phyloP scores from a whole-genome alignment of 805 yeast genomes.

The Blastobotrys terrestris region DNA sequence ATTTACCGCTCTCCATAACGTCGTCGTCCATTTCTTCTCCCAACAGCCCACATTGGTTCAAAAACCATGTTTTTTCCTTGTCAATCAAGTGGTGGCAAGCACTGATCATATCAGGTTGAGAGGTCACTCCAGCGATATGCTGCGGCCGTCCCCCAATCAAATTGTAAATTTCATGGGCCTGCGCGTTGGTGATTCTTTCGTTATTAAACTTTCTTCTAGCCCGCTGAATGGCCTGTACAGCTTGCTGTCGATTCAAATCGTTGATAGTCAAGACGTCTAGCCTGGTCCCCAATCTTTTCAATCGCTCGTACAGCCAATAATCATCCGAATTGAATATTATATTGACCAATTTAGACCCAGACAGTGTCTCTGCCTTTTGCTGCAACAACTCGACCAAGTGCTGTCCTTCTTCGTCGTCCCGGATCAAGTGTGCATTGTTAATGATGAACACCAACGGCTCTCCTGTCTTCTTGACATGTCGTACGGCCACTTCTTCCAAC shows the following conservation, averaged over 20 bases:
- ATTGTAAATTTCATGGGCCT: conserved; percentile 53
- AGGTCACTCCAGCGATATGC: conserved; percentile 58
- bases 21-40: conserved; percentile 84
- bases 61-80: conserved; percentile 77
- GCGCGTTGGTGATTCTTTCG: conserved; percentile 34
- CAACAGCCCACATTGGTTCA: conserved; percentile 72
- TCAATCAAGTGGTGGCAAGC: conserved; percentile 71
- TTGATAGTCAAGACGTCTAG: conserved; percentile 65
- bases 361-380: conserved; percentile 73
- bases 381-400: conserved; percentile 68
- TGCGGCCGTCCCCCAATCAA: conserved; percentile 82
- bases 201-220: conserved; percentile 43
- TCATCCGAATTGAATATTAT: conserved; percentile 76
- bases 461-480: conserved; percentile 30
- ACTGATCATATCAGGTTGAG: conserved; percentile 31
- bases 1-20: conserved; percentile 79
- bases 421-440: conserved; percentile 66
- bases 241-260: conserved; percentile 48
- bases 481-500: conserved; percentile 64
- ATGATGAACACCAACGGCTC: conserved; percentile 64
- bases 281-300: conserved; percentile 65
- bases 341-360: conserved; percentile 67
- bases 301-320: conserved; percentile 78
- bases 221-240: conserved; percentile 46
- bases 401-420: conserved; percentile 64